Evolutionary conservation across 2,329 filamentous ascomycete species (phyloP).

Genomic region (Lojkania enalia): DNA sequence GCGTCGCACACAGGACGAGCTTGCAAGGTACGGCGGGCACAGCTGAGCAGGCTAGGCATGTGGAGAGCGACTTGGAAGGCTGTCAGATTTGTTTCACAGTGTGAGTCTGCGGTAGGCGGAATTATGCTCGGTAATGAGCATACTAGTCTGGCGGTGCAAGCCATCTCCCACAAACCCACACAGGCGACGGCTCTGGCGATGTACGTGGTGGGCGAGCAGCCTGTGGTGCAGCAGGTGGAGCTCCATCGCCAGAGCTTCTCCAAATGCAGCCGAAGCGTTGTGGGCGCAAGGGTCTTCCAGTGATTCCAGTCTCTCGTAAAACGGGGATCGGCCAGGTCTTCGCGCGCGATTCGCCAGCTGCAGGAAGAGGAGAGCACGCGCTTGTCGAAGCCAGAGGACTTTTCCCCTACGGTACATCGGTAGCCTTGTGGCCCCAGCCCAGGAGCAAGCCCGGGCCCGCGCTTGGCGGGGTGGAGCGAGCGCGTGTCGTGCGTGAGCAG

Average conservation of each 20-base stretch:
- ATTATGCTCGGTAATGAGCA: slow-evolving; percentile 10
- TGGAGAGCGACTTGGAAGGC: background rate
- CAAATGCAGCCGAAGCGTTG: slow-evolving; percentile 13
- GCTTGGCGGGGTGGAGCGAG: background rate
- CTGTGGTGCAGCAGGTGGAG: slow-evolving; percentile 3
- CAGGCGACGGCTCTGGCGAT: slow-evolving; percentile 5
- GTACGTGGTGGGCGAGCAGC: slow-evolving; percentile 19
- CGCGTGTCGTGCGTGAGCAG: background rate
- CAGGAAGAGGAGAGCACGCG: no score
- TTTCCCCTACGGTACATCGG: background rate
- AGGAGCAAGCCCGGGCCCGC: background rate
- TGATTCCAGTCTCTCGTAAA: background rate
- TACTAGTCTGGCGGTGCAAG: slow-evolving; percentile 7
- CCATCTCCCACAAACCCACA: background rate
- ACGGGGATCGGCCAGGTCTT: background rate
- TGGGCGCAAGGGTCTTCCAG: slow-evolving; percentile 23
- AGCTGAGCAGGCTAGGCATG: background rate
- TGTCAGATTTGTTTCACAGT: slow-evolving; percentile 6
- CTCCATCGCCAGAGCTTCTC: slow-evolving; percentile 3
- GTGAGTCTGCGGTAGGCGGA: slow-evolving; percentile 6
- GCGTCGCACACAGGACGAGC: slow-evolving; percentile 14
- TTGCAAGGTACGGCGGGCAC: slow-evolving; percentile 8
- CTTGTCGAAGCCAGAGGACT: background rate
- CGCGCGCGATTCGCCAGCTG: background rate
- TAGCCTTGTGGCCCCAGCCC: background rate